Base-by-base conservation (phyloP, 164 flowering plant species). In the Umbilicus rupestris region DNA sequence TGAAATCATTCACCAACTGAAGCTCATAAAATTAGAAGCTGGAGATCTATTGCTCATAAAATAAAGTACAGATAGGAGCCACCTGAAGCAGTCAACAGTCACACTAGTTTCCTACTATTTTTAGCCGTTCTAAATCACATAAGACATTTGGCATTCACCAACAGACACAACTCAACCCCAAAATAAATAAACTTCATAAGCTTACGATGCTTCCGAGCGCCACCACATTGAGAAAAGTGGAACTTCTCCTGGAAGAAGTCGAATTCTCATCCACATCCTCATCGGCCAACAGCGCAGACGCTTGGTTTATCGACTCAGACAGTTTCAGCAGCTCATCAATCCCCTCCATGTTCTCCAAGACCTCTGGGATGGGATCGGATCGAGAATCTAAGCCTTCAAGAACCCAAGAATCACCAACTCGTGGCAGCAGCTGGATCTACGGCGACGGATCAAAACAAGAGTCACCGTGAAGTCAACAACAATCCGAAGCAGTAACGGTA, bases 201-300 rank as follows among this genome's bases (percentile, higher is more conserved):
- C 95, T 75, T 72, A 88, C 95, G 14, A 86, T 85, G 75, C 81
- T 88, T 75, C 95, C 95, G 44, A 88, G 87, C 33, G 86, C 92
- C 28, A 88, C 85, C 28, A 81, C 86, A 64, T 86, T 86, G 50
- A 88, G 84, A 65, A 88, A 88, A 65, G 90, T 83, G 39, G 88
- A 69, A 3, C 76, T n/a, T 37, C 89, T 77, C 60, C 66, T 72
- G 5, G 87, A 77, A 12, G 87, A 71, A 0, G 77, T 67, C 14
- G 73, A 45, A 70, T 73, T 69, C 12, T 86, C 90, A 45, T 86
- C 92, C 0, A 79, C 73, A 66, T 85, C 95, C 65, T 88, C 95
- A 63, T 86, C 95, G 26, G 88, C 84, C 9, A 88, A 84, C 67
- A 88, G 47, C 24, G 88, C 72, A 22, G 84, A 64, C 5, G 90